phyloP scores from a whole-genome alignment of 345 rosid species.

The Turnera subulata region DNA sequence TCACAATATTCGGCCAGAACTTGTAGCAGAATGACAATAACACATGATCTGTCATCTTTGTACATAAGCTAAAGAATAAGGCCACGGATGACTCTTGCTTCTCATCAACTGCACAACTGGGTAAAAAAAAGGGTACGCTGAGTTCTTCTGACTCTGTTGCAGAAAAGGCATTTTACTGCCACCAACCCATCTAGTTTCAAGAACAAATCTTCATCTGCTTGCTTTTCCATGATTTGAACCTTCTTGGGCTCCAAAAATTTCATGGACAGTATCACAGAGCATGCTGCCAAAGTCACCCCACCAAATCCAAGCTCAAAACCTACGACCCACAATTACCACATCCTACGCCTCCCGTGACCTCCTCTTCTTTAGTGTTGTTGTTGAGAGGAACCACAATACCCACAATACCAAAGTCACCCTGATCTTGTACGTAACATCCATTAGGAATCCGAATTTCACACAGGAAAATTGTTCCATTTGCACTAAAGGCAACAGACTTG shows the following conservation, averaged over 20 bases:
- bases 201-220: conserved; percentile 63
- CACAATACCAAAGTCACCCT: conserved; percentile 70
- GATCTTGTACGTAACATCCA: conserved; percentile 43
- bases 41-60: too few relatives aligned
- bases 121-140: conserved; percentile 54
- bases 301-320: conserved; percentile 43
- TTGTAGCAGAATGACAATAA: too few relatives aligned
- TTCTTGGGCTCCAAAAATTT: conserved; percentile 49
- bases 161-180: conserved; percentile 78
- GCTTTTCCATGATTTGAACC: conserved; percentile 71
- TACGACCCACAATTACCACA: conserved; percentile 43
- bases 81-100: too few relatives aligned
- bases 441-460: conserved; percentile 34
- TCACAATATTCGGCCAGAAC: too few relatives aligned
- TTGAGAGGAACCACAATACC: conserved; percentile 36
- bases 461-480: conserved; percentile 30
- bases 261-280: conserved; percentile 25
- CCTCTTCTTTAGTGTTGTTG: not conserved
- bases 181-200: conserved; percentile 59
- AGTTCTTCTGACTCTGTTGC: conserved; percentile 72
- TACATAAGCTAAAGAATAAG: too few relatives aligned
- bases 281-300: conserved; percentile 31
- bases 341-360: not conserved
- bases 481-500: conserved; percentile 45
- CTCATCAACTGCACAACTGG: too few relatives aligned